These are phyloP conservation scores for Entomophthora muscae DNA, from an alignment of 371 early-diverging fungal species.

Conservation along the genomic window DNA sequence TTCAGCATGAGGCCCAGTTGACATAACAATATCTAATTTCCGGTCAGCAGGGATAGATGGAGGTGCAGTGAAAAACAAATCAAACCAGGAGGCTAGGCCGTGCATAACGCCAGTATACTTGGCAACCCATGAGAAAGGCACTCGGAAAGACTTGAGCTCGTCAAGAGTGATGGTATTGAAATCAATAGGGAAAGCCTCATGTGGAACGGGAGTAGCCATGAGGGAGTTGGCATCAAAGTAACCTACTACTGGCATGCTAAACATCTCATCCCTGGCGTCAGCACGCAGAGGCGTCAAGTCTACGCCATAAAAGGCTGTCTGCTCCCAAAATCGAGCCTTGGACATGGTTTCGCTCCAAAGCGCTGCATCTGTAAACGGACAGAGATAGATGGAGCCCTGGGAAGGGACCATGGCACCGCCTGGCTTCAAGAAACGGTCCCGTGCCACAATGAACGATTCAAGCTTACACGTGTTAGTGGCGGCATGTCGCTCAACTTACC, in stretches of 20 bases:
- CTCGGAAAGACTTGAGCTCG: conserved; percentile 59
- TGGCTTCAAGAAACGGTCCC: conserved; percentile 80
- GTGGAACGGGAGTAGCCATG: conserved; percentile 35
- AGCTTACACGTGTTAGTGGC: neutral
- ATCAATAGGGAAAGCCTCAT: conserved; percentile 49
- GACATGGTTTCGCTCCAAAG: conserved; percentile 86
- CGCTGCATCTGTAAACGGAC: conserved; percentile 66
- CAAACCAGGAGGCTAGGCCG: conserved; percentile 96
- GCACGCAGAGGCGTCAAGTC: conserved; percentile 68
- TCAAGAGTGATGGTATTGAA: conserved; percentile 61
- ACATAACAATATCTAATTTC: conserved; percentile 30
- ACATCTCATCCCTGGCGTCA: conserved; percentile 71
- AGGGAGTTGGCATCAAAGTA: conserved; percentile 75
- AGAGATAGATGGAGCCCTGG: conserved; percentile 68
- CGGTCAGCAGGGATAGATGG: conserved; percentile 11
- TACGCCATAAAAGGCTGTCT: conserved; percentile 76
- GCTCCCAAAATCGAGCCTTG: conserved; percentile 80
- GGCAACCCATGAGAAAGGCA: conserved; percentile 67
- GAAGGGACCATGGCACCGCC: conserved; percentile 86
- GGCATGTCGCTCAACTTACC: conserved; percentile 23
- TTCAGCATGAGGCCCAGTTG: conserved; percentile 68
- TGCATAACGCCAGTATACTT: conserved; percentile 83
- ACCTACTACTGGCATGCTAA: conserved; percentile 85
- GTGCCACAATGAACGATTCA: conserved; percentile 59
- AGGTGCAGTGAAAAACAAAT: conserved; percentile 48